These are phyloP conservation scores for Dictyophora rubrovolvata DNA, from an alignment of 768 basidiomycete species.

Conservation along the genomic window DNA sequence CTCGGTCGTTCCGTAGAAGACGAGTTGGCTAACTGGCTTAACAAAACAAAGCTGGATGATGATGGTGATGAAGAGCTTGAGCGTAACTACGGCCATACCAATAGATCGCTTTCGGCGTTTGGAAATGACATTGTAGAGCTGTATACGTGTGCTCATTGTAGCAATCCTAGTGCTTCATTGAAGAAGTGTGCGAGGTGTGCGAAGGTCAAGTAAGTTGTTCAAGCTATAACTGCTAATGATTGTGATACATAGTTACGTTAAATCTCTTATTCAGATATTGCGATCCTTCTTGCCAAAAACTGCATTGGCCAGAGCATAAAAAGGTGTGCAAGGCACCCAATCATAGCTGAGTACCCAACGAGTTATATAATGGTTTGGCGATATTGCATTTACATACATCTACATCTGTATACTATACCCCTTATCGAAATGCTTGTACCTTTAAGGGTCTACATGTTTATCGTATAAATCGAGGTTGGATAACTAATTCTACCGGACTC, in stretches of 20 bases:
- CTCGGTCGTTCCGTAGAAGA: conserved; percentile 34
- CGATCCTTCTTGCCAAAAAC: conserved; percentile 30
- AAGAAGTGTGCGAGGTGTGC: conserved; percentile 41
- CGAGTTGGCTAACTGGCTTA: conserved; percentile 49
- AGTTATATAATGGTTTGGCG: not conserved
- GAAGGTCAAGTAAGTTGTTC: conserved; percentile 26
- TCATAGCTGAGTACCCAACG: not conserved
- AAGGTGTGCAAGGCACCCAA: conserved; percentile 17
- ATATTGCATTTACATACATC: too few relatives aligned
- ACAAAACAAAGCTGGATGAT: conserved; percentile 34
- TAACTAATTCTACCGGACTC: too few relatives aligned
- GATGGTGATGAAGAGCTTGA: conserved; percentile 19
- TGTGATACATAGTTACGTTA: conserved; percentile 10
- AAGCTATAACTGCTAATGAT: not conserved
- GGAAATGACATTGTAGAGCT: conserved; percentile 39
- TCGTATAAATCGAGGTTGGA: too few relatives aligned
- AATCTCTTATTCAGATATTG: conserved; percentile 34
- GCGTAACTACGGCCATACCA: conserved; percentile 14
- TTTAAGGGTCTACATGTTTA: too few relatives aligned
- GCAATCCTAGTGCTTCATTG: conserved; percentile 49
- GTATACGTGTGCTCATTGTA: conserved; percentile 55
- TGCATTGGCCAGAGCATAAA: conserved; percentile 28
- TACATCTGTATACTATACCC: too few relatives aligned
- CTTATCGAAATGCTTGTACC: too few relatives aligned
- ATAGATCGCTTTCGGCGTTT: conserved; percentile 32